Evolutionary conservation across 2,329 filamentous ascomycete genomes (phyloP).

Genomic region (Ilyonectria destructans): DNA sequence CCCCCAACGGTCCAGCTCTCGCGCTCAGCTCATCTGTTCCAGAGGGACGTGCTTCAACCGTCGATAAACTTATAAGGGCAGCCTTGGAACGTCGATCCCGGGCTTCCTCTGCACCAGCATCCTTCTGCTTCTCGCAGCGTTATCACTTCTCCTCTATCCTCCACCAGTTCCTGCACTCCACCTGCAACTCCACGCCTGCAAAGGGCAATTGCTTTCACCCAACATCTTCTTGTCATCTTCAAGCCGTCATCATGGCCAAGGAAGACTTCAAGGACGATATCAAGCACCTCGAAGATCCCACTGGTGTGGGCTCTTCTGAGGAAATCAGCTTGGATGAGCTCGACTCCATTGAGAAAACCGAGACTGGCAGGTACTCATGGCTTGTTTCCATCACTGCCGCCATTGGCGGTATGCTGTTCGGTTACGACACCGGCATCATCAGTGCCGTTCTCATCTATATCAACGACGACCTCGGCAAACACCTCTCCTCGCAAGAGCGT

Average conservation of each 20-base stretch:
- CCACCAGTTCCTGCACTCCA: slow-evolving; percentile 12
- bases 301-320: slow-evolving; percentile 35
- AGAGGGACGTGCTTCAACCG: slow-evolving; percentile 36
- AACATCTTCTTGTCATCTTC: slow-evolving; percentile 1
- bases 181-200: background rate
- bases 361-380: slow-evolving; percentile 47
- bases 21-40: slow-evolving; percentile 16
- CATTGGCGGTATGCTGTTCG: slow-evolving; percentile 59
- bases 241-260: slow-evolving; percentile 40
- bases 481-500: slow-evolving; percentile 60
- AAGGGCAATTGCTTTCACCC: slow-evolving; percentile 2
- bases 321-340: slow-evolving; percentile 44
- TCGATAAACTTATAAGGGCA: slow-evolving; percentile 39
- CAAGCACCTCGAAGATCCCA: slow-evolving; percentile 42
- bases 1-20: slow-evolving; percentile 6
- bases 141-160: slow-evolving; percentile 5
- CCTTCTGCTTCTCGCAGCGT: slow-evolving; percentile 21
- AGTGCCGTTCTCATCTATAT: slow-evolving; percentile 52
- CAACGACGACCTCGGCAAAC: slow-evolving; percentile 54
- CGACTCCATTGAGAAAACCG: slow-evolving; percentile 46
- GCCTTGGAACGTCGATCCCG: slow-evolving; percentile 29
- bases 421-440: slow-evolving; percentile 58
- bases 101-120: slow-evolving; percentile 33
- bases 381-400: slow-evolving; percentile 49
- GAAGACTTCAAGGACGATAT: slow-evolving; percentile 39